Conservation (phyloP, 2,329 filamentous ascomycete genomes). For the Botrytis fabae region DNA sequence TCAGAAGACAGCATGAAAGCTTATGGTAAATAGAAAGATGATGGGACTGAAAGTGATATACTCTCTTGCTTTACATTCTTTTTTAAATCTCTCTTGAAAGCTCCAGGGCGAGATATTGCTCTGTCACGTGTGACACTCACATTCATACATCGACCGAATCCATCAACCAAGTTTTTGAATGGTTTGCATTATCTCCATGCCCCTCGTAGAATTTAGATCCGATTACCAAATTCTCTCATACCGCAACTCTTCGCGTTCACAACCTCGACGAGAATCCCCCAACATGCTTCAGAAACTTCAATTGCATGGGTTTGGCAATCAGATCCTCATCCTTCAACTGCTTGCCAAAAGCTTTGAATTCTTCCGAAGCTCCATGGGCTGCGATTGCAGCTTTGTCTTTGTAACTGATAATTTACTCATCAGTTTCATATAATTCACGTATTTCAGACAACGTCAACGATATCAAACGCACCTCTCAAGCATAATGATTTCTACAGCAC, state of each 20-base stretch:
- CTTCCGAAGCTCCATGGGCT: conserved; percentile 32
- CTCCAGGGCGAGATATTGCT: neutral
- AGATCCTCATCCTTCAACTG: conserved; percentile 34
- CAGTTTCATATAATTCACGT: neutral
- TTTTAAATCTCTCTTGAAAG: neutral
- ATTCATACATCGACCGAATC: neutral
- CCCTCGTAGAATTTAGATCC: neutral
- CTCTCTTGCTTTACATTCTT: neutral
- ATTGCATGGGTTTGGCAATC: conserved; percentile 29
- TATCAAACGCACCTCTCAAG: conserved; percentile 34
- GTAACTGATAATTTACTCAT: conserved; percentile 30
- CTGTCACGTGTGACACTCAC: neutral
- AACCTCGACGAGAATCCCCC: conserved; percentile 36
- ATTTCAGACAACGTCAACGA: neutral
- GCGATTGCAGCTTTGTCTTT: conserved; percentile 35
- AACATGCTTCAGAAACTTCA: conserved; percentile 35
- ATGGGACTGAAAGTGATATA: neutral
- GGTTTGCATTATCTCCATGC: neutral
- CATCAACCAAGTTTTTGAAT: neutral
- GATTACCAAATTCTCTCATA: neutral
- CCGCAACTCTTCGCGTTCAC: conserved; percentile 7
- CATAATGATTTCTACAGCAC: conserved; percentile 37
- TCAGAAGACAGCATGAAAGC: neutral
- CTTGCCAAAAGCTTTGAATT: conserved; percentile 32
- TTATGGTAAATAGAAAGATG: neutral